Evolutionary conservation across 2,329 filamentous ascomycete species (phyloP), one percentile per base, ranked within the genome.

Genomic region (Pseudogymnoascus sp.): DNA sequence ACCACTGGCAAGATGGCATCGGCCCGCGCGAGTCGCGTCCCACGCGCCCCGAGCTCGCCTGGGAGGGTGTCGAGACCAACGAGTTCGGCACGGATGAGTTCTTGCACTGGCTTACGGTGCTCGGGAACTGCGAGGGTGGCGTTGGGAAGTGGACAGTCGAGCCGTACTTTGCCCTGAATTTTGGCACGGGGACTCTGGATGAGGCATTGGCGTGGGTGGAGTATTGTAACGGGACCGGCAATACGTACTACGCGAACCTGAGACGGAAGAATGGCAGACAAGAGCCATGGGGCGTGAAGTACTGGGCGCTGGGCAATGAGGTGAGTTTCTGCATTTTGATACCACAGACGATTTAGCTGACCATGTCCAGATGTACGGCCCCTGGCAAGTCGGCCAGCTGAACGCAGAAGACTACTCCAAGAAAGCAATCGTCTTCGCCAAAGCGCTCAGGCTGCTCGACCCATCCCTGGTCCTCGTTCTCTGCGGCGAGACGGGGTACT

Each of bases 41-140:
- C 3, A 72, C 75, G 55, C 75, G 80, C 75, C 82, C 77, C 58
- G 90, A 94, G 71, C 80, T 94, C 61, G 90, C 90, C 4, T 94
- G 90, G 91, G 78, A 89, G 19, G 88, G 87, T 35, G 83, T 83
- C 1, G 91, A 94, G 77, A 84, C 80, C 28, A 94, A 94, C 72
- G 79, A 87, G 65, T 92, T 94, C 70, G 90, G 90, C 63, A 94
- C 90, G 0, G 89, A 94, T 73, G 91, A 94, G 77, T 94, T 94
- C 75, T 84, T 94, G 81, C 81, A 86, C 67, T 93, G 89, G 89
- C 91, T 90, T 66, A 81, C 87, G 67, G 78, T 83, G 8, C 83
- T 92, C 6, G 84, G 81, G 60, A 75, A 67, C 14, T 66, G 73
- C n/a, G 65, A 66, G n/a, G 84, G 84, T 23, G 84, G 84, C 5